Evolutionary conservation across 352 stramenopile genomes (phyloP), one percentile per base, ranked within the genome.

Genomic region (Globisporangium paddicum): DNA sequence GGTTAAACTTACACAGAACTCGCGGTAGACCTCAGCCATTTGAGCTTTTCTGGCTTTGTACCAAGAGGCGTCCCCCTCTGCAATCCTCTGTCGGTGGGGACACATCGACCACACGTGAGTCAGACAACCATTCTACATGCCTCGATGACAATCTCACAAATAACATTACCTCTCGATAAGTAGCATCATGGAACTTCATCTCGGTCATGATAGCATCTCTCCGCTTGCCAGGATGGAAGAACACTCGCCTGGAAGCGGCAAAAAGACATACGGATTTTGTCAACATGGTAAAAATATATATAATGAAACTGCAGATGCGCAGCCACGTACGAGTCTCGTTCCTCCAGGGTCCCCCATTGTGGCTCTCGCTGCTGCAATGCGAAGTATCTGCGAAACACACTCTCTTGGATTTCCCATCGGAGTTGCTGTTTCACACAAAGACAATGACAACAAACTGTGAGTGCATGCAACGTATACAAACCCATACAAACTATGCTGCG

Each of bases 161-260:
- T 2, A 25, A 30, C 19, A 28, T 37, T 64, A 78, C 70, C 40
- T 87, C 74, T 53, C 71, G 74, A 46, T 80, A 82, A 26, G 68
- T 69, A n/a, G 73, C 71, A 38, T 92, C 79, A 37, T 90, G 79
- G 51, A 89, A 90, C 52, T 68, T 72, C 50, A 89, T 88, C 60
- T 90, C 79, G 1, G 60, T 69, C 69, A 89, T 65, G n/a, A 92
- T 82, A 25, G 76, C 74, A 53, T 82, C 72, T 45, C 82, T 64
- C 55, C 79, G 68, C 64, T 71, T 81, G 35, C 81, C 81, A 35
- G 77, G 73, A 38, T 83, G 54, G 62, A 90, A 90, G 55, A 86
- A 86, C 25, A 88, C 64, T 35, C 77, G 75, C 14, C 67, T 86
- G 38, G 13, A 25, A 65, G 28, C 42, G 25, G 32, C 26, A 41